Percentiles rank a stretch among this genome's conserved stretches.
Evolutionary conservation across 805 yeast species (phyloP).

Genomic region (Alloascoidea hylecoeti): DNA sequence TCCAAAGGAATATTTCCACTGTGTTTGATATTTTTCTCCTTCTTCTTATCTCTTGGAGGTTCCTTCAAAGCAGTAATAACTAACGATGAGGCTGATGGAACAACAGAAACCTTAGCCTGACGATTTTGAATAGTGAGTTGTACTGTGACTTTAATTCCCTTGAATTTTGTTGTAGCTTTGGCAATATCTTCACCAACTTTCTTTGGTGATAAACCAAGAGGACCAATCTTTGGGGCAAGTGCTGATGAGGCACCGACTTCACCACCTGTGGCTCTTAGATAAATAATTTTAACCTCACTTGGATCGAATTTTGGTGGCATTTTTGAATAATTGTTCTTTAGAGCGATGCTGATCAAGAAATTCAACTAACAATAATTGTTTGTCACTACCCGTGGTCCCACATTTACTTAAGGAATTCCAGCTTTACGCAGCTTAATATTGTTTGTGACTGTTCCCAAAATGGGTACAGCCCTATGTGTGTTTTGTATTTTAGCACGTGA

Average conservation of each 20-base stretch:
- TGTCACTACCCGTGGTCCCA: no score
- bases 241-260: conserved; percentile 99
- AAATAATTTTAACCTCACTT: conserved; percentile 92
- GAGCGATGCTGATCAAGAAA: no score
- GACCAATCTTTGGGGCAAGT: conserved; percentile 99
- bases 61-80: conserved; percentile 99
- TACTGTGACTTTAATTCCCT: conserved; percentile 98
- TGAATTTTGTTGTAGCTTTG: conserved; percentile 97
- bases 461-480: no score
- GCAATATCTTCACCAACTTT: conserved; percentile 99
- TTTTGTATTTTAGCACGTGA: no score
- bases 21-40: conserved; percentile 99
- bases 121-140: conserved; percentile 99
- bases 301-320: conserved; percentile 99
- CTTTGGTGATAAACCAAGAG: conserved; percentile 99
- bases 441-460: no score
- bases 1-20: conserved; percentile 96
- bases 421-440: no score
- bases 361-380: no score
- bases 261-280: conserved; percentile 99
- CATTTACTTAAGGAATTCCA: no score
- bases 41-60: conserved; percentile 99
- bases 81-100: conserved; percentile 97
- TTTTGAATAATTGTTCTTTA: no score
- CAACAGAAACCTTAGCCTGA: conserved; percentile 98